Evolutionary conservation across 495 filamentous ascomycete genomes (phyloP), one percentile per base, ranked within the genome.

Genomic region (Penicillium nucicola): DNA sequence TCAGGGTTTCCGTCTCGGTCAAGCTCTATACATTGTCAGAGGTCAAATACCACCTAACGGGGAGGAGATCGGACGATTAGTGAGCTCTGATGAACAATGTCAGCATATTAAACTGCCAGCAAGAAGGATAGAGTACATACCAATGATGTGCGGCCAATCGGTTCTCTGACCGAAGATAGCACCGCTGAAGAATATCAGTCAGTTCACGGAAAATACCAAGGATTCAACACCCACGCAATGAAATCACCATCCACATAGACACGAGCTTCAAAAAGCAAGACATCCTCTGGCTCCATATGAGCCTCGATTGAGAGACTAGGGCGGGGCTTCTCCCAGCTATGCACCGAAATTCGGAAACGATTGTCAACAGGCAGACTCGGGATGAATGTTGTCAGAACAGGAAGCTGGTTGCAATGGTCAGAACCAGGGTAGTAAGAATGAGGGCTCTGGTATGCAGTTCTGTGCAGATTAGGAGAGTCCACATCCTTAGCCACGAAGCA

Each of bases 351-450:
- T 43, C 85, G 81, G 65, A 92, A 93, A 0, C 81, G 75, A 17
- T 70, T 76, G 17, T 82, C 77, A 6, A 70, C 64, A 2, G 78
- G 60, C 8, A 92, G 67, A 35, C 84, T 87, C 7, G 87, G 84
- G 42, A 93, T 75, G 64, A 90, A 96, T 50, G 83, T 86, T 1
- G 86, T 87, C 49, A 96, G 77, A 25, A 84, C 81, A 2, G 90
- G 89, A 30, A 90, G 64, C 40, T 76, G 73, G 10, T 69, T 68
- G 14, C 68, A 52, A 47, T 69, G 72, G 2, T 52, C 55, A 34
- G 68, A 70, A 2, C 57, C 42, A 19, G 59, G 50, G 31, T 53
- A 61, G 50, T 64, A 67, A n/a, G 56, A 20, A 7, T 52, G 47
- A 8, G 64, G 66, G 25, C 50, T 50, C 33, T 66, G 22, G n/a